Base-by-base conservation (phyloP, 2,329 filamentous ascomycete genomes). In the Phaeosphaeriaceae sp. region DNA sequence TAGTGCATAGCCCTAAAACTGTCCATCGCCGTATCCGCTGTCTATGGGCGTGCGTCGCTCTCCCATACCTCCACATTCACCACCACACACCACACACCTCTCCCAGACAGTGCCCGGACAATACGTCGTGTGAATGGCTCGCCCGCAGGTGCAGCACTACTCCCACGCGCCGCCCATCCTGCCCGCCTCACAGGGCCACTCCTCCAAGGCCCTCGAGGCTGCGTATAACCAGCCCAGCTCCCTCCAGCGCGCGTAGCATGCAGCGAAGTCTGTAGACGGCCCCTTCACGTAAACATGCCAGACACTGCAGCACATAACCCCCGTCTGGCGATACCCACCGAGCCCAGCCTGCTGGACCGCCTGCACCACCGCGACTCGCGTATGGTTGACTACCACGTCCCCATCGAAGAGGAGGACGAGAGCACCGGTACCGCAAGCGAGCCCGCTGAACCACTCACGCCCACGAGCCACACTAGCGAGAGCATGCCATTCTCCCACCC, bases 361-460 rank as follows among this genome's bases (percentile, higher is more conserved):
- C 42, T 70, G 42, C 58, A 63, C 24, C 67, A 63, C 54, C 69
- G 69, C 50, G 71, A 74, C 42, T 73, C 72, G 15, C 71, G 68
- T 36, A 46, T 65, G 13, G 58, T 67, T 41, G 70, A 75, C 20
- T 67, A 60, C 46, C 71, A 71, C 19, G 56, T 65, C 36, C 62
- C 74, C 36, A 76, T 77, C 53, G 73, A 74, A 54, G 76, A 77
- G 58, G 76, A 77, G 57, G 75, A 78, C 61, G 75, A 78, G 58
- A 77, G 73, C 56, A 76, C 69, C 31, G 75, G 74, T 48, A 76
- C 76, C 7, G 75, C 69, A 31, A 78, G 75, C 60, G 77, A 79
- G 54, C 70, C 72, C n/a, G 65, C 65, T 44, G 76, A 79, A 53
- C 77, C 77, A 17, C 64, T 76, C 42, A 79, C 77, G n/a, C 77